Percentiles rank a stretch among this genome's conserved stretches.
Conservation (phyloP, 1,139 yeast genomes). For the Blastobotrys capitulatus region DNA sequence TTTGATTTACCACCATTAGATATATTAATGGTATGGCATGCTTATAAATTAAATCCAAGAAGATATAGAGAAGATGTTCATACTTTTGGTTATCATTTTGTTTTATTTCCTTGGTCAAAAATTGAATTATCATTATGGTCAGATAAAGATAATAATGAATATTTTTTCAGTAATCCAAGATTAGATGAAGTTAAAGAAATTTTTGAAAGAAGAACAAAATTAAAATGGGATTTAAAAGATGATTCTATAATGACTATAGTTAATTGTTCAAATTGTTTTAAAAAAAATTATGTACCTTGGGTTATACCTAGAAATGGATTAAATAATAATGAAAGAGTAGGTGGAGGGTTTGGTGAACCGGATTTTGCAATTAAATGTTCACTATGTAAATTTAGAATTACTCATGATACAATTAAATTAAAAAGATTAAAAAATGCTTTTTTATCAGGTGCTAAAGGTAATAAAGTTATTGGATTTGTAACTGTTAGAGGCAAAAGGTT, state of each 20-base stretch:
- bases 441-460: not conserved
- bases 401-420: slow-evolving; percentile 9
- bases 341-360: slow-evolving; percentile 4
- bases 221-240: not conserved
- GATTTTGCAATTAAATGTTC: slow-evolving; percentile 1
- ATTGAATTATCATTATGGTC: slow-evolving; percentile 26
- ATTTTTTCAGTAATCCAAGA: slow-evolving; percentile 15
- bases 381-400: slow-evolving; percentile 6
- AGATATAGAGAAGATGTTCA: slow-evolving; percentile 32
- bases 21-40: slow-evolving; percentile 41
- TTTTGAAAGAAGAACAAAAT: not conserved
- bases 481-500: not conserved
- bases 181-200: not conserved
- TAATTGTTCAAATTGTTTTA: too few relatives aligned
- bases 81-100: not conserved
- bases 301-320: not conserved
- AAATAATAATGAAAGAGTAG: not conserved
- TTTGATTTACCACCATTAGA: slow-evolving; percentile 35
- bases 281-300: not conserved
- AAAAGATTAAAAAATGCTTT: slow-evolving; percentile 9
- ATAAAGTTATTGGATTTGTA: not conserved
- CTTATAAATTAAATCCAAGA: slow-evolving; percentile 33
- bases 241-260: not conserved
- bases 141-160: slow-evolving; percentile 17
- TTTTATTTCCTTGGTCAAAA: slow-evolving; percentile 12